phyloP scores from a whole-genome alignment of 306 rosid species.

The Cotoneaster glaucophyllus region DNA sequence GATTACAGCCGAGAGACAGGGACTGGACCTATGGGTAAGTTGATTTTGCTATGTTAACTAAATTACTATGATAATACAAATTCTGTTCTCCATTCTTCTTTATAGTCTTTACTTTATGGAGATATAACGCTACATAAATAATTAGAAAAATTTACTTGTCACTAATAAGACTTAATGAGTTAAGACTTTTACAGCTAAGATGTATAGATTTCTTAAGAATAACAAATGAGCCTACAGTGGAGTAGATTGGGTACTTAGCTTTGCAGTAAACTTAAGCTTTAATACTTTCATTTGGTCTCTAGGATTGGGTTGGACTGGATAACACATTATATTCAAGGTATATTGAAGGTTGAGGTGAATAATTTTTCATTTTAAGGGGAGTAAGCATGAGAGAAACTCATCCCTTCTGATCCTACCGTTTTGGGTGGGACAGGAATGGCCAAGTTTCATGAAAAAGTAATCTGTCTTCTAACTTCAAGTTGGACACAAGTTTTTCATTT shows the following conservation, averaged over 20 bases:
- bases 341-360: no score
- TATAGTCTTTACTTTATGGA: background rate
- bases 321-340: no score
- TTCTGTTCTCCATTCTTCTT: background rate
- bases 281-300: background rate
- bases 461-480: no score
- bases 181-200: background rate
- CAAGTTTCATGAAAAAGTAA: no score
- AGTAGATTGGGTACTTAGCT: background rate
- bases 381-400: no score
- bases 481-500: no score
- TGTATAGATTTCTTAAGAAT: background rate
- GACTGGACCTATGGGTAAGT: constrained; percentile 94
- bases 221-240: background rate
- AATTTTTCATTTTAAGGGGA: no score
- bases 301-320: no score
- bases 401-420: no score
- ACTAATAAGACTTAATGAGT: background rate
- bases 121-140: background rate
- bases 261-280: background rate
- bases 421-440: no score
- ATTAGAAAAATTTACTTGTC: background rate
- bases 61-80: background rate
- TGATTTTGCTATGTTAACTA: constrained; percentile 3
- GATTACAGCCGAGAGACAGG: constrained; percentile 89